Base-by-base conservation (phyloP, 139 green algal species). In the Chlorella sp. region DNA sequence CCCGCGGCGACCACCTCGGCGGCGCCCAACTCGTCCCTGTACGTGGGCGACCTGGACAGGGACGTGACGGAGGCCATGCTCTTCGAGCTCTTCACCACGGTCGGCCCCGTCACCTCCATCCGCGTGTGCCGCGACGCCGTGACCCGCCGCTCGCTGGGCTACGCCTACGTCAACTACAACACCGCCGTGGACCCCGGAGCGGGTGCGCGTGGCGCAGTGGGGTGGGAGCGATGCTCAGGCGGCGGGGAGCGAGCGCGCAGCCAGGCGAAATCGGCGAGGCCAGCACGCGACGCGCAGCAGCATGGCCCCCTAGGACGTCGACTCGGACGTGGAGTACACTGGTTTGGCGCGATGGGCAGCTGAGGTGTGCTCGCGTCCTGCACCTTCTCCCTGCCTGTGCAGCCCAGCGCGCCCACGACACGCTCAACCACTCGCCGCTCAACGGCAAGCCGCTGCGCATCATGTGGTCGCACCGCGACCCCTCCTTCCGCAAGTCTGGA, bases 81-180 rank as follows among this genome's bases (percentile, higher is more conserved):
- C 30, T 97, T 91, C 77, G 89, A 97, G 79, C 74, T 95, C 31
- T 97, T 97, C 81, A 92, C 86, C 6, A 84, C 91, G 90, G 92
- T 96, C 30, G 93, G 93, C 35, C 90, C 91, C 27, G 92, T 97
- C 23, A 88, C 87, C 30, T 96, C 90, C 71, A 95, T 97, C 76
- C 87, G 91, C 61, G 91, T 97, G 27, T 97, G 93, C 88, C 90
- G 92, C 27, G 92, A 97, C 76, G 88, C 92, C 22, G 91, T 97
- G 17, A 97, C 93, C 29, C 87, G 91, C 71, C 89, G 91, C 74
- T 97, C 92, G 1, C 83, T 97, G 72, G 93, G 93, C 80, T 97
- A 97, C 69, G 93, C 91, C 23, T 97, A 97, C 73, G 93, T 97
- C 24, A 97, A 97, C 86, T 97, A 93, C 88, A 97, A 96, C 81